Percentiles rank a stretch among this genome's conserved stretches.
These are phyloP conservation scores for Ogataea pini DNA, from an alignment of 805 yeast genomes.

Conservation along the genomic window DNA sequence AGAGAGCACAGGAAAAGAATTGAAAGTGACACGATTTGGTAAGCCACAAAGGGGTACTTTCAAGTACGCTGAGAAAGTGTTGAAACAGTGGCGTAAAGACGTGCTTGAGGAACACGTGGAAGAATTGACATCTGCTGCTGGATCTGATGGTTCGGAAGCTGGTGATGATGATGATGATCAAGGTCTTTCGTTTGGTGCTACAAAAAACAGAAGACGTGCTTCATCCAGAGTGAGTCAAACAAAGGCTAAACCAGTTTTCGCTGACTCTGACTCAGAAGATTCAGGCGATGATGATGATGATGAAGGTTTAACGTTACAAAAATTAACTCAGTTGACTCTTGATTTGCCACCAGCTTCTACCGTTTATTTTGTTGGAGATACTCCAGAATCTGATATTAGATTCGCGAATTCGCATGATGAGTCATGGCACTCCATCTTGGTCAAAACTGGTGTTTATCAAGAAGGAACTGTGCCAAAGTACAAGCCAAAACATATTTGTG, in stretches of 20 bases:
- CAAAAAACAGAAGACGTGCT: slow-evolving; percentile 9
- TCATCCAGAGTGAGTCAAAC: slow-evolving; percentile 6
- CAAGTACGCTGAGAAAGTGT: slow-evolving; percentile 76
- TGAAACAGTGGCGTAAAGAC: slow-evolving; percentile 76
- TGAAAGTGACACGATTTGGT: slow-evolving; percentile 81
- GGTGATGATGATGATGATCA: slow-evolving; percentile 19
- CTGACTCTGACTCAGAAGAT: slow-evolving; percentile 35
- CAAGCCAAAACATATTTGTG: slow-evolving; percentile 72
- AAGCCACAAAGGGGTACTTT: slow-evolving; percentile 90
- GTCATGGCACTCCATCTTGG: slow-evolving; percentile 82
- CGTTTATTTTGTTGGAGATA: slow-evolving; percentile 86
- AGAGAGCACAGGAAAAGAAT: slow-evolving; percentile 81
- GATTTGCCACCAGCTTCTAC: slow-evolving; percentile 82
- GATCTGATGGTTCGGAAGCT: slow-evolving; percentile 21
- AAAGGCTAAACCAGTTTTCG: slow-evolving; percentile 24
- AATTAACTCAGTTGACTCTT: slow-evolving; percentile 43
- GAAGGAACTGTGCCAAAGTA: slow-evolving; percentile 79
- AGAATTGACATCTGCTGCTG: slow-evolving; percentile 30
- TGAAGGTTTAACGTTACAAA: slow-evolving; percentile 48
- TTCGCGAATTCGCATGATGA: slow-evolving; percentile 85
- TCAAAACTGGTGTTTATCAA: slow-evolving; percentile 84
- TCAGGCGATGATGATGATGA: slow-evolving; percentile 26
- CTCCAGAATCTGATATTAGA: slow-evolving; percentile 86
- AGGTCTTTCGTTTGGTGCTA: slow-evolving; percentile 21
- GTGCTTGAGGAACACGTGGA: slow-evolving; percentile 74